Evolutionary conservation across 371 early-diverging fungal genomes (phyloP).

Genomic region (Saksenaea vasiformis): DNA sequence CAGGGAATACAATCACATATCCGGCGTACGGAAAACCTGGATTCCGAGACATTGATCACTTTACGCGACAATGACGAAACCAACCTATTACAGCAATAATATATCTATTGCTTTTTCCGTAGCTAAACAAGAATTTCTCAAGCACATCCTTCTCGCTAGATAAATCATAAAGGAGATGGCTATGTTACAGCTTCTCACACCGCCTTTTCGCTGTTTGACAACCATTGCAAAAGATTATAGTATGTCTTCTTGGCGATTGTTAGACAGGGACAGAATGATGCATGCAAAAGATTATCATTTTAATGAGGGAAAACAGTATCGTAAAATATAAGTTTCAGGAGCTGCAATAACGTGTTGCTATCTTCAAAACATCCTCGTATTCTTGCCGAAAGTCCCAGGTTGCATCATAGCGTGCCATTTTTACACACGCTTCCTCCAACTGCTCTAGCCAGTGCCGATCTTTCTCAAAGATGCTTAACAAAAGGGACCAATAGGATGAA

Average conservation of each 20-base stretch:
- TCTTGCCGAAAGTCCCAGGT: slow-evolving; percentile 48
- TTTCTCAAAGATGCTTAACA: neutral
- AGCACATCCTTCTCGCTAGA: too few species aligned
- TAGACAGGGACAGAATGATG: too few species aligned
- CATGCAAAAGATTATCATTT: too few species aligned
- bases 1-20: neutral
- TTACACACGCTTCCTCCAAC: slow-evolving; percentile 25
- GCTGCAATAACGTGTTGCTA: slow-evolving; percentile 28
- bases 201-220: too few species aligned
- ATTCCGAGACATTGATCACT: neutral
- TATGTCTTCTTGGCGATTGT: too few species aligned
- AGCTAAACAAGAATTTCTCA: too few species aligned
- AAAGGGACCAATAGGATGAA: neutral
- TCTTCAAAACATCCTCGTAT: slow-evolving; percentile 31
- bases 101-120: neutral
- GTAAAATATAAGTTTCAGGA: neutral
- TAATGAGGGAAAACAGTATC: too few species aligned
- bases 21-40: neutral
- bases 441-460: slow-evolving; percentile 22
- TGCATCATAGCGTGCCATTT: slow-evolving; percentile 32
- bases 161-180: too few species aligned
- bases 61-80: neutral
- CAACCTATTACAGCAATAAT: neutral
- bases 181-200: too few species aligned
- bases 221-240: too few species aligned